Percentiles rank a stretch among this genome's conserved stretches.
Evolutionary conservation across 805 yeast genomes (phyloP).

Genomic region (Pichia occidentalis): DNA sequence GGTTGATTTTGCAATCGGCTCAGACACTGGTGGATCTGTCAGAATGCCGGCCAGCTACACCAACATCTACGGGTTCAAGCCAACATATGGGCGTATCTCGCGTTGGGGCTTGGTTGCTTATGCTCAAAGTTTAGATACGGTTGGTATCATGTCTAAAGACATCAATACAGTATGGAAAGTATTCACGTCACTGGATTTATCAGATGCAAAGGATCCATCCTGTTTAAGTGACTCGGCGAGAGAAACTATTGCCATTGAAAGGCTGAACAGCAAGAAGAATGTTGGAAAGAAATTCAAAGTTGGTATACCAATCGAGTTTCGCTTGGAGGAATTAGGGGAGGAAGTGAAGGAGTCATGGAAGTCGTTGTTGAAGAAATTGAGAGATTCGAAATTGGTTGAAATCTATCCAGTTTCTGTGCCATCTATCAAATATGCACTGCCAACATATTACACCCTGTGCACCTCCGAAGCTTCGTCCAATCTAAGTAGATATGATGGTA

Average conservation of each 20-base stretch:
- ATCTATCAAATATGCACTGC: slow-evolving; percentile 55
- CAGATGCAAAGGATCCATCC: slow-evolving; percentile 80
- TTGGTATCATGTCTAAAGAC: slow-evolving; percentile 66
- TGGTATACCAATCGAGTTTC: slow-evolving; percentile 71
- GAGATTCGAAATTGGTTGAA: slow-evolving; percentile 41
- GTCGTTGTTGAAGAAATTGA: slow-evolving; percentile 37
- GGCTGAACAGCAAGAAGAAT: slow-evolving; percentile 7
- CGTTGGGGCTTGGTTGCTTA: slow-evolving; percentile 89
- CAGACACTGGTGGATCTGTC: slow-evolving; percentile 97
- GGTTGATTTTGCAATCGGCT: slow-evolving; percentile 76
- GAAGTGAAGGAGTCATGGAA: slow-evolving; percentile 44
- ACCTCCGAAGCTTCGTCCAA: slow-evolving; percentile 95
- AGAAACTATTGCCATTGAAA: slow-evolving; percentile 10
- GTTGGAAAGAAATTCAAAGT: slow-evolving; percentile 34
- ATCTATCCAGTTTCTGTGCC: slow-evolving; percentile 67
- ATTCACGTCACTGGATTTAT: slow-evolving; percentile 47
- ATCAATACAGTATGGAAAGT: slow-evolving; percentile 40
- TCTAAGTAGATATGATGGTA: slow-evolving; percentile 83
- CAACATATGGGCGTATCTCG: slow-evolving; percentile 86
- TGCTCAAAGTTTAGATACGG: slow-evolving; percentile 93
- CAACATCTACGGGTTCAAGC: slow-evolving; percentile 82
- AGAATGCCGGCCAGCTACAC: slow-evolving; percentile 88
- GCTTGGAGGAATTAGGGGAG: slow-evolving; percentile 46
- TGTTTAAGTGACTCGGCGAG: slow-evolving; percentile 38
- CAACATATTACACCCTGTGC: slow-evolving; percentile 80